Conservation (phyloP, 148 eudicot species). For the Rhododendron kiyosumense region DNA sequence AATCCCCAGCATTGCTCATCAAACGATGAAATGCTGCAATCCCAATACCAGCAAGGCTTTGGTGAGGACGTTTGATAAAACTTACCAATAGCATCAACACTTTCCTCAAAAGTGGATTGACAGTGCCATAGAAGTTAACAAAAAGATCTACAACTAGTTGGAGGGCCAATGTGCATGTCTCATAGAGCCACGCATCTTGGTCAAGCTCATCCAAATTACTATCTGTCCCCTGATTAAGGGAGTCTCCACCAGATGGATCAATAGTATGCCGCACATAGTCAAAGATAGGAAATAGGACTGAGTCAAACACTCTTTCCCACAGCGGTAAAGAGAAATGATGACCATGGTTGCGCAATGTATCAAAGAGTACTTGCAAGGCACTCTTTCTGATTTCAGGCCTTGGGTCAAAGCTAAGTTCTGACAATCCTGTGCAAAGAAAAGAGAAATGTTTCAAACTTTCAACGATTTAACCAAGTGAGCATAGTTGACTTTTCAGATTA, state of each 20-base stretch:
- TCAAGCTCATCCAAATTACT: slow-evolving; percentile 59
- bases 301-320: slow-evolving; percentile 96
- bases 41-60: slow-evolving; percentile 98
- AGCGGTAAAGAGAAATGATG: slow-evolving; percentile 84
- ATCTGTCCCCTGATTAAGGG: slow-evolving; percentile 39
- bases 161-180: slow-evolving; percentile 94
- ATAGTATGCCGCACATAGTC: slow-evolving; percentile 91
- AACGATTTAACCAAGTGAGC: background rate
- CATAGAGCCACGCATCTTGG: slow-evolving; percentile 97
- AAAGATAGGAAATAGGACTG: slow-evolving; percentile 91
- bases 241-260: slow-evolving; percentile 65
- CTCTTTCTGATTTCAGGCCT: slow-evolving; percentile 91
- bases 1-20: slow-evolving; percentile 91
- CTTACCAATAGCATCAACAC: slow-evolving; percentile 79
- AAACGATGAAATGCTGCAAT: slow-evolving; percentile 95
- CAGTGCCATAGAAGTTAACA: slow-evolving; percentile 81
- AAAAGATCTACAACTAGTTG: slow-evolving; percentile 94
- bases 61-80: slow-evolving; percentile 92
- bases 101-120: slow-evolving; percentile 78
- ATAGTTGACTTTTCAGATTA: background rate
- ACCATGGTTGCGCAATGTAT: slow-evolving; percentile 87
- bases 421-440: slow-evolving; percentile 52
- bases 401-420: slow-evolving; percentile 98
- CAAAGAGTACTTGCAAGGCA: slow-evolving; percentile 88
- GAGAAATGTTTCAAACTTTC: background rate